These are phyloP conservation scores for Amaranthus hypochondriacus DNA, from an alignment of 148 eudicot species.

Conservation along the genomic window DNA sequence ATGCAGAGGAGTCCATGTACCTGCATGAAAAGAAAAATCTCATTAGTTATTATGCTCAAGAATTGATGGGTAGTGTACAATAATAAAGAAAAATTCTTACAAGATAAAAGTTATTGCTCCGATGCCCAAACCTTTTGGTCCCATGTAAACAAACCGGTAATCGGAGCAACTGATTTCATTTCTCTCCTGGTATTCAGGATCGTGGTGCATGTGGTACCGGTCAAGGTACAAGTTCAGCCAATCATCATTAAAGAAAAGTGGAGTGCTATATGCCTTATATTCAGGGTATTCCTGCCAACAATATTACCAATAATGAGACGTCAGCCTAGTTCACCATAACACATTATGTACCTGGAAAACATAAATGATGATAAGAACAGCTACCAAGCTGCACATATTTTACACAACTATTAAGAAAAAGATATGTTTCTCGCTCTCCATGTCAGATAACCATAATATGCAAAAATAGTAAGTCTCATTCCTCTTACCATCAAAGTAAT, in stretches of 20 bases:
- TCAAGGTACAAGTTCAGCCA: conserved; percentile 96
- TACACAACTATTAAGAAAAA: background rate
- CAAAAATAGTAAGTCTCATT: background rate
- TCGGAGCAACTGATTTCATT: conserved; percentile 80
- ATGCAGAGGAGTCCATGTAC: conserved; percentile 99
- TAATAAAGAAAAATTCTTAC: conserved; percentile 18
- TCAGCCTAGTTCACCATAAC: background rate
- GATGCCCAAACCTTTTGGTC: conserved; percentile 81
- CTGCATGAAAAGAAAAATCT: conserved; percentile 36
- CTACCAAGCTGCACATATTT: background rate
- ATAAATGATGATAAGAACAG: background rate
- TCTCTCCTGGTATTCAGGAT: conserved; percentile 46
- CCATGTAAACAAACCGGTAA: conserved; percentile 99
- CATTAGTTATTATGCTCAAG: conserved; percentile 9
- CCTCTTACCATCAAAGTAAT: background rate
- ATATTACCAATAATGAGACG: conserved; percentile 7
- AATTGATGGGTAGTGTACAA: conserved; percentile 1
- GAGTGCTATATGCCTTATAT: conserved; percentile 70
- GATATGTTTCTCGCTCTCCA: background rate
- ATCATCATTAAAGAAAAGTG: conserved; percentile 70
- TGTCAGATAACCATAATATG: background rate
- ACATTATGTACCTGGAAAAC: background rate
- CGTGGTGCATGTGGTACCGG: conserved; percentile 57
- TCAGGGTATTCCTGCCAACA: conserved; percentile 88
- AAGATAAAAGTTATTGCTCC: conserved; percentile 25